Evolutionary conservation across 2,329 filamentous ascomycete genomes (phyloP), one percentile per base, ranked within the genome.

Genomic region (Alternaria triticimaculans): DNA sequence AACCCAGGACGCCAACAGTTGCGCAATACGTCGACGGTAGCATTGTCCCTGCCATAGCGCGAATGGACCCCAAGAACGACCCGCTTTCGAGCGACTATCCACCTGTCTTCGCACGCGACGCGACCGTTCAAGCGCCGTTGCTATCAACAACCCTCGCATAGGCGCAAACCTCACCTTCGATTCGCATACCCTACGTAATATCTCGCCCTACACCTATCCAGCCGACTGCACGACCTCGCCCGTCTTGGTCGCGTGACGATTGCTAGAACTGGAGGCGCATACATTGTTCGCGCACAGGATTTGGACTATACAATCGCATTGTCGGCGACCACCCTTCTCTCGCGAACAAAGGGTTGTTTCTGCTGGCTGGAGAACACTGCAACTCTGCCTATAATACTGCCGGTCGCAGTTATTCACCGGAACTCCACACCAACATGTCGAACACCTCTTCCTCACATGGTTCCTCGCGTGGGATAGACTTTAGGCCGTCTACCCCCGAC

Each of bases 51-150:
- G 56, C 44, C n/a, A 28, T 49, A 46, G 63, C 59, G 71, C 72
- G 70, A 55, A 80, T 80, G 78, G 78, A 77, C 66, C 78, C 74
- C 28, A 75, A 77, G 62, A 54, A 55, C 60, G 76, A 78, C 51
- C 75, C 77, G 72, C 74, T 78, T 55, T 71, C 75, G 67, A 78
- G 75, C 72, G 77, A 78, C 66, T 78, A 74, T 50, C 74, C 76
- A 49, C 76, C 76, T 9, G 55, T 73, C 15, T 78, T 74, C 64
- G 63, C 70, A 61, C 70, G 70, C 69, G 67, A 67, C 67, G 49
- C 64, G 26, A 54, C 56, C 45, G 43, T 53, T 43, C 58, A 48
- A 65, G 28, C 45, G 41, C 33, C 41, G 41, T 57, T 51, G 15
- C 59, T 14, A 62, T 51, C 67, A 28, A 55, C 37, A 26, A 30